Evolutionary conservation across 768 basidiomycete species (phyloP).

Genomic region (Mycena alexandri): DNA sequence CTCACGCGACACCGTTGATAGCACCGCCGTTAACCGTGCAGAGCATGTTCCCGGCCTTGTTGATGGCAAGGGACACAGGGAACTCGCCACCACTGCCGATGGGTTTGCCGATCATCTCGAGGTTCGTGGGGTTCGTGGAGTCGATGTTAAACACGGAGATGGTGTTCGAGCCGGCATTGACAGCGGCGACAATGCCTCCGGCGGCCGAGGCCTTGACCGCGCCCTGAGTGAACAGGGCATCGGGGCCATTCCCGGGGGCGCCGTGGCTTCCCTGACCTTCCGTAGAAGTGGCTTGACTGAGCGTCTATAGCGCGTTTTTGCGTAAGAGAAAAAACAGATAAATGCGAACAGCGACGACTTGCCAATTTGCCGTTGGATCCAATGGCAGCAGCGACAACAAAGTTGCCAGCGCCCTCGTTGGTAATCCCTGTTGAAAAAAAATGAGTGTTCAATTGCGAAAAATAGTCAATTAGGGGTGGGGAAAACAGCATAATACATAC

Average conservation of each 20-base stretch:
- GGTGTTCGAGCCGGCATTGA: conserved; percentile 63
- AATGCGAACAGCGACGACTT: conserved; percentile 13
- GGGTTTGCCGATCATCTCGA: conserved; percentile 59
- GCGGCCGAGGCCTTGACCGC: conserved; percentile 52
- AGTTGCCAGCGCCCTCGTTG: conserved; percentile 61
- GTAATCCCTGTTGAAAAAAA: conserved; percentile 57
- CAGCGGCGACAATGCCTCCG: conserved; percentile 51
- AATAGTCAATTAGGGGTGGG: neutral
- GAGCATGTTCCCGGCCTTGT: conserved; percentile 47
- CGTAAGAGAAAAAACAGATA: neutral
- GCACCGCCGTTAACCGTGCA: conserved; percentile 60
- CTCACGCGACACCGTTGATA: conserved; percentile 57
- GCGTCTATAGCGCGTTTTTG: conserved; percentile 38
- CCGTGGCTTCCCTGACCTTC: conserved; percentile 55
- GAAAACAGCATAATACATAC: conserved; percentile 34
- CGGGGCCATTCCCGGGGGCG: conserved; percentile 48
- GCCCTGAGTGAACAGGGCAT: conserved; percentile 58
- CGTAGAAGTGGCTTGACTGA: conserved; percentile 47
- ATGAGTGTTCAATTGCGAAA: too few species aligned
- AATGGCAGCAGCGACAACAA: conserved; percentile 57
- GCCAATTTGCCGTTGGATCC: conserved; percentile 58
- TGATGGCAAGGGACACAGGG: conserved; percentile 60
- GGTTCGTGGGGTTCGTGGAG: conserved; percentile 54
- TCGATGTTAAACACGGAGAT: conserved; percentile 56
- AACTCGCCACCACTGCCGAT: conserved; percentile 62